phyloP scores from a whole-genome alignment of 2,329 filamentous ascomycete genomes.

The Cercospora sp. region DNA sequence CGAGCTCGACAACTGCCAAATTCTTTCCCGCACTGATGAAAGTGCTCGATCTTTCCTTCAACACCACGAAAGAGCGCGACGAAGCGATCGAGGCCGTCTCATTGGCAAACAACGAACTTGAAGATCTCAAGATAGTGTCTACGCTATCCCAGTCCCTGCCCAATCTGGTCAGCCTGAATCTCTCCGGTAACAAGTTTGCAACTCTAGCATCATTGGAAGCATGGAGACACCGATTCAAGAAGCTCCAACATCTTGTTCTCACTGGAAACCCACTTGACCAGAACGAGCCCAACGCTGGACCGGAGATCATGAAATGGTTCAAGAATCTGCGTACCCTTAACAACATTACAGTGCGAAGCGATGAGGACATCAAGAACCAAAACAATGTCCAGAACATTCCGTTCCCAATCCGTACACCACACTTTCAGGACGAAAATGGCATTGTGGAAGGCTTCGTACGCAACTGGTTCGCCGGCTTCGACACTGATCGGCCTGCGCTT shows the following conservation, averaged over 20 bases:
- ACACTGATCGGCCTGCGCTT: constrained; percentile 66
- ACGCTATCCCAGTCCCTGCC: constrained; percentile 77
- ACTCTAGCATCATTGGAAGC: constrained; percentile 66
- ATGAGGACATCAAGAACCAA: constrained; percentile 65
- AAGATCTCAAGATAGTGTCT: constrained; percentile 70
- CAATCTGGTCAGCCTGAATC: constrained; percentile 81
- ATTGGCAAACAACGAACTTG: constrained; percentile 76
- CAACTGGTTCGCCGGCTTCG: constrained; percentile 72
- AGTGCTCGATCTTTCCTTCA: constrained; percentile 77
- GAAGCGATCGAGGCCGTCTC: constrained; percentile 80
- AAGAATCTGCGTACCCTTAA: constrained; percentile 78
- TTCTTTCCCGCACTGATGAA: constrained; percentile 91
- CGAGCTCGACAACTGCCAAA: constrained; percentile 71
- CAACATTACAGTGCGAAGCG: constrained; percentile 69
- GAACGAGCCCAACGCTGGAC: constrained; percentile 54
- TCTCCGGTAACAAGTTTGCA: constrained; percentile 78
- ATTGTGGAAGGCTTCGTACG: constrained; percentile 75
- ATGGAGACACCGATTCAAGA: constrained; percentile 77
- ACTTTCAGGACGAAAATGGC: constrained; percentile 71
- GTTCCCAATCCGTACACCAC: constrained; percentile 63
- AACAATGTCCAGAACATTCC: constrained; percentile 55
- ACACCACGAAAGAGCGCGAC: constrained; percentile 67
- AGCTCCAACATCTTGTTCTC: constrained; percentile 78
- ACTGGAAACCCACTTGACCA: constrained; percentile 69
- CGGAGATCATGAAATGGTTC: constrained; percentile 77